A percentile compares a stretch with the other conserved stretches of the same genome.
Conservation (phyloP, 208 protist species). For the Acanthamoeba sp. region DNA sequence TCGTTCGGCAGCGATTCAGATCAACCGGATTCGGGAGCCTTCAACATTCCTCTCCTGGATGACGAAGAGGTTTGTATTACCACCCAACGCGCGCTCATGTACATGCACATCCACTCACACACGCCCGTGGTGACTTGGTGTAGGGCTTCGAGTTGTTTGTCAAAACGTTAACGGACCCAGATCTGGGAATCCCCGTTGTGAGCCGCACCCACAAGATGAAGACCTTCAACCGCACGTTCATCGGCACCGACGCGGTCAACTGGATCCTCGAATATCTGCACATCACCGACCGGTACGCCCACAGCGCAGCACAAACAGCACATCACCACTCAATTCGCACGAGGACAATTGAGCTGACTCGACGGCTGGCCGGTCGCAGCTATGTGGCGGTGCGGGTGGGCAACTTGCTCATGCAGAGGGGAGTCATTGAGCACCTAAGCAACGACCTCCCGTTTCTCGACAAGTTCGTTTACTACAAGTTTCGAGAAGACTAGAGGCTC, state of each 20-base stretch:
- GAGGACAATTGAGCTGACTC: neutral
- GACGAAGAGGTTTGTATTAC: neutral
- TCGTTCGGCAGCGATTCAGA: neutral
- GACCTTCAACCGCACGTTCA: neutral
- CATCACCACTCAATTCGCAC: neutral
- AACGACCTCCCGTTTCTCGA: slow-evolving; percentile 8
- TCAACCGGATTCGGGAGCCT: neutral
- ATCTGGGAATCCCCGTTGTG: neutral
- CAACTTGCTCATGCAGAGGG: neutral
- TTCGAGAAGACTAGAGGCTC: neutral
- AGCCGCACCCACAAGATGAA: neutral
- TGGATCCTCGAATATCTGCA: slow-evolving; percentile 1
- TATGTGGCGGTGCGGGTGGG: neutral
- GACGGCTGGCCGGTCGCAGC: neutral
- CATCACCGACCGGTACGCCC: neutral
- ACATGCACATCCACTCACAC: too few relatives aligned
- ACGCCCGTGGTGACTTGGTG: too few relatives aligned
- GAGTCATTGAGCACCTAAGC: slow-evolving; percentile 1
- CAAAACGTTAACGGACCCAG: neutral
- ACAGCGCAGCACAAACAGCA: too few relatives aligned
- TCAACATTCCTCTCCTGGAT: neutral
- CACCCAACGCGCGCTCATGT: too few relatives aligned
- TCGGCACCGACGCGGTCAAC: neutral
- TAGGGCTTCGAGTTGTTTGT: slow-evolving; percentile 20
- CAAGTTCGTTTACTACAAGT: slow-evolving; percentile 28